Conservation (phyloP, 108 stramenopile species). For the Nitzschia inconspicua region DNA sequence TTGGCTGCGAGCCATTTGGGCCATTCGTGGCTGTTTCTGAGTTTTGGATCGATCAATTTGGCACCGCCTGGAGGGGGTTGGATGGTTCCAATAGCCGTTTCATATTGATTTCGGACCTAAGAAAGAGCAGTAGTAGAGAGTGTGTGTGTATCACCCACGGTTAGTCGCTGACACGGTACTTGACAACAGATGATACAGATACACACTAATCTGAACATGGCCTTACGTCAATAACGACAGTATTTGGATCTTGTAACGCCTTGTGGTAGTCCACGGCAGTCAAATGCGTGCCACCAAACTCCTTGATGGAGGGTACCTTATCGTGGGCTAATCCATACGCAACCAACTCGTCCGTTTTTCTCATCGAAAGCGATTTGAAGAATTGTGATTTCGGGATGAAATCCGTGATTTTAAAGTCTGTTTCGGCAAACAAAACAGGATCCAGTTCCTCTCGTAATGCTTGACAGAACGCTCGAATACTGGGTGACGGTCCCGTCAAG, state of each 20-base stretch:
- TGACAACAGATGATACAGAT: too few relatives aligned
- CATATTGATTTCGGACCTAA: slow-evolving; percentile 80
- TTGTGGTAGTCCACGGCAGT: slow-evolving; percentile 76
- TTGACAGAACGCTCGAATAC: slow-evolving; percentile 49
- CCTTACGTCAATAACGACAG: slow-evolving; percentile 85
- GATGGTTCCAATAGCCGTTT: slow-evolving; percentile 64
- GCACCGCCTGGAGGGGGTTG: slow-evolving; percentile 64
- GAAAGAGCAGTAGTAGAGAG: too few relatives aligned
- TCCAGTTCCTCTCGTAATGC: slow-evolving; percentile 44
- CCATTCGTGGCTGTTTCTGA: slow-evolving; percentile 70
- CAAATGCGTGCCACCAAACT: slow-evolving; percentile 63
- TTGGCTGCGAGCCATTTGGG: slow-evolving; percentile 66
- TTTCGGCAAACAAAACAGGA: slow-evolving; percentile 42
- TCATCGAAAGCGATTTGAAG: slow-evolving; percentile 53
- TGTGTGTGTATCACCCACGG: too few relatives aligned
- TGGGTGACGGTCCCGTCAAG: slow-evolving; percentile 48
- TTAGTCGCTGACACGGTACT: too few relatives aligned
- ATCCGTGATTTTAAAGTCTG: slow-evolving; percentile 81
- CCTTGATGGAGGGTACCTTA: slow-evolving; percentile 53
- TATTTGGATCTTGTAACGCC: slow-evolving; percentile 55
- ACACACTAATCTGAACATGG: too few relatives aligned
- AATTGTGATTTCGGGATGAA: slow-evolving; percentile 42
- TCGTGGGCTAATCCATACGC: slow-evolving; percentile 67
- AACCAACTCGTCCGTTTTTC: slow-evolving; percentile 69
- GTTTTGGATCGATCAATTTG: slow-evolving; percentile 65